Percentiles rank a stretch among this genome's conserved stretches.
These are phyloP conservation scores for Ilyonectria robusta DNA, from an alignment of 2,329 filamentous ascomycete genomes.

Conservation along the genomic window DNA sequence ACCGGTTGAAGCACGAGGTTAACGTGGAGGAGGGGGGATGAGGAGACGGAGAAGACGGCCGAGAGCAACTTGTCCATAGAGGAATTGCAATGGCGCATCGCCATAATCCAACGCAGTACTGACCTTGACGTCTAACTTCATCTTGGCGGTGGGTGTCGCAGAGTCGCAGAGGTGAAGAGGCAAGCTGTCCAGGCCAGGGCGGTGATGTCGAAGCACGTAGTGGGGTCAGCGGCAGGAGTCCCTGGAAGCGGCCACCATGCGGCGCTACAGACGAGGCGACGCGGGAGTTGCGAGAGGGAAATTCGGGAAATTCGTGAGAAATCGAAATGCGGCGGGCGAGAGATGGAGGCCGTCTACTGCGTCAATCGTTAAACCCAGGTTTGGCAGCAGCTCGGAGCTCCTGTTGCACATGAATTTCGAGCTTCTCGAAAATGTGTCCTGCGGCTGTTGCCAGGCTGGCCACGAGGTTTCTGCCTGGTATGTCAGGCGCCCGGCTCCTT, in stretches of 20 bases:
- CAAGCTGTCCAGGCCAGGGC: constrained; percentile 49
- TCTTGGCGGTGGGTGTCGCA: constrained; percentile 49
- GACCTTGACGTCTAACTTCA: constrained; percentile 62
- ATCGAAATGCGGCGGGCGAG: not conserved
- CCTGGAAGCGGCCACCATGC: constrained; percentile 47
- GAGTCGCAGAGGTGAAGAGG: constrained; percentile 46
- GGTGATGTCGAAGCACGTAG: constrained; percentile 47
- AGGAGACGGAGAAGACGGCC: not conserved
- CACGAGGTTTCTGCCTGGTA: constrained; percentile 46
- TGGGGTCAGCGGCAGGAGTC: constrained; percentile 47
- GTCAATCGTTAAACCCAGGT: constrained; percentile 39
- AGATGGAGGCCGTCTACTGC: constrained; percentile 18
- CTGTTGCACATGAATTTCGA: constrained; percentile 42
- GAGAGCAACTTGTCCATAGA: constrained; percentile 1
- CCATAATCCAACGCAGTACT: constrained; percentile 34
- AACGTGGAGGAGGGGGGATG: constrained; percentile 2
- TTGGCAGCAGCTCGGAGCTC: constrained; percentile 41
- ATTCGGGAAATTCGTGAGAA: not conserved
- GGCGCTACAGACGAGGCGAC: constrained; percentile 32
- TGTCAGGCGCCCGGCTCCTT: constrained; percentile 42
- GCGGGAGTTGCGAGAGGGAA: constrained; percentile 1
- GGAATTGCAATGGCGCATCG: constrained; percentile 8
- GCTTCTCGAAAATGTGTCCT: constrained; percentile 51
- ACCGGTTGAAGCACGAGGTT: constrained; percentile 10
- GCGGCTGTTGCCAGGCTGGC: constrained; percentile 49